Evolutionary conservation across 176 grass and related monocot species (phyloP).

Genomic region (Oryza officinalis): DNA sequence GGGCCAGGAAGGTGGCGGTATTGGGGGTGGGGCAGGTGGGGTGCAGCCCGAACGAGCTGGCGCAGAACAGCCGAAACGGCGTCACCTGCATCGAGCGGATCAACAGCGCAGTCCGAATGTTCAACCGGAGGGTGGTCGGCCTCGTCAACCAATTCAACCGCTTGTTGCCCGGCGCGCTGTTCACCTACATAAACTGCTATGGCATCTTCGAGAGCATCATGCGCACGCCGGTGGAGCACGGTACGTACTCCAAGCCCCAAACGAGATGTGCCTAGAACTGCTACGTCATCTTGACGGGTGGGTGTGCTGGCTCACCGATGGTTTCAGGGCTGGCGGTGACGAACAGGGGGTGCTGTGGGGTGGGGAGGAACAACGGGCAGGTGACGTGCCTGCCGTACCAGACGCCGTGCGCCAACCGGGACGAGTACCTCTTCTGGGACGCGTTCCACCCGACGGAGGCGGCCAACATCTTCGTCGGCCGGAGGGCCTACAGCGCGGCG

Average conservation of each 20-base stretch:
- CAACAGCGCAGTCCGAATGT: conserved; percentile 74
- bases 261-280: background rate
- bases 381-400: conserved; percentile 90
- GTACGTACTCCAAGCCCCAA: conserved; percentile 10
- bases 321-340: conserved; percentile 61
- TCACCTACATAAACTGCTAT: conserved; percentile 87
- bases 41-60: conserved; percentile 85
- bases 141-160: conserved; percentile 75
- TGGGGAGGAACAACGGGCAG: conserved; percentile 98
- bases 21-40: conserved; percentile 83
- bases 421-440: conserved; percentile 93
- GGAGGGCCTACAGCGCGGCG: conserved; percentile 65
- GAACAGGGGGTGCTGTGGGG: conserved; percentile 80
- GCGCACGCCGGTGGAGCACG: conserved; percentile 41
- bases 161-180: conserved; percentile 62
- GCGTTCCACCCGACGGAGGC: conserved; percentile 95
- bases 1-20: conserved; percentile 86
- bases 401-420: conserved; percentile 72
- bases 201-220: conserved; percentile 73
- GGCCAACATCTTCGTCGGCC: conserved; percentile 67
- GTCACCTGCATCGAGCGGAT: conserved; percentile 59
- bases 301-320: background rate
- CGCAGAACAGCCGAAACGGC: conserved; percentile 74
- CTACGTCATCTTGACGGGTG: background rate
- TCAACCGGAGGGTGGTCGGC: conserved; percentile 60